A percentile compares a stretch with the other conserved stretches of the same genome.
Conservation (phyloP, 1,284 basidiomycete species). For the Boletus semigastroideus region DNA sequence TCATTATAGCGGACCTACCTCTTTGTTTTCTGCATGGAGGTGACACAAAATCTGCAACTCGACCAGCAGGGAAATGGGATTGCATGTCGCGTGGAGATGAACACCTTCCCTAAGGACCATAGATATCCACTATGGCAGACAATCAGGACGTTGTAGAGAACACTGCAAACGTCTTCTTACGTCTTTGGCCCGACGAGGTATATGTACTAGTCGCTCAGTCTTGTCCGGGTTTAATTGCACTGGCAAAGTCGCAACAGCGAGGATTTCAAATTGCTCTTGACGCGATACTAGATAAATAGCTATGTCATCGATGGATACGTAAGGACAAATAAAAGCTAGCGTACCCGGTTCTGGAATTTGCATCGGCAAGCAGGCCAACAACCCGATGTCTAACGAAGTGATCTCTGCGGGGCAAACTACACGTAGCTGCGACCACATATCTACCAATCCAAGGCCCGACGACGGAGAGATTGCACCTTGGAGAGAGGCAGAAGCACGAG, state of each 20-base stretch:
- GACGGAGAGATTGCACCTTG: constrained; percentile 46
- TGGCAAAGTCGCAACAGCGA: constrained; percentile 29
- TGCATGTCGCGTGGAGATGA: constrained; percentile 4
- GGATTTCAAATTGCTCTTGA: constrained; percentile 25
- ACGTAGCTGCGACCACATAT: constrained; percentile 54
- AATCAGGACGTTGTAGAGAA: constrained; percentile 7
- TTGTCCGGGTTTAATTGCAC: constrained; percentile 8
- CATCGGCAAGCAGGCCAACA: constrained; percentile 9
- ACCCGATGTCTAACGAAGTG: constrained; percentile 19
- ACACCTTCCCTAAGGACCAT: constrained; percentile 1
- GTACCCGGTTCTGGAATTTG: constrained; percentile 14
- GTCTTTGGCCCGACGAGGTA: constrained; percentile 23
- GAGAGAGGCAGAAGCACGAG: constrained; percentile 34
- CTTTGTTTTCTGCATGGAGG: constrained; percentile 16
- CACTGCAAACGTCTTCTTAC: constrained; percentile 13
- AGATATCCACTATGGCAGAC: constrained; percentile 17
- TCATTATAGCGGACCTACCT: constrained; percentile 13
- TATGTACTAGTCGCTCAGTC: constrained; percentile 9
- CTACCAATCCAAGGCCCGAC: constrained; percentile 54
- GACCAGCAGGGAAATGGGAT: constrained; percentile 21
- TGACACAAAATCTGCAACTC: constrained; percentile 26
- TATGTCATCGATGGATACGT: background rate
- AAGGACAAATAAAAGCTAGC: background rate
- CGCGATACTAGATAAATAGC: constrained; percentile 18
- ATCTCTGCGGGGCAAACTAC: constrained; percentile 11